Conservation (phyloP, 768 basidiomycete species). For the Termitomyces sp. region DNA sequence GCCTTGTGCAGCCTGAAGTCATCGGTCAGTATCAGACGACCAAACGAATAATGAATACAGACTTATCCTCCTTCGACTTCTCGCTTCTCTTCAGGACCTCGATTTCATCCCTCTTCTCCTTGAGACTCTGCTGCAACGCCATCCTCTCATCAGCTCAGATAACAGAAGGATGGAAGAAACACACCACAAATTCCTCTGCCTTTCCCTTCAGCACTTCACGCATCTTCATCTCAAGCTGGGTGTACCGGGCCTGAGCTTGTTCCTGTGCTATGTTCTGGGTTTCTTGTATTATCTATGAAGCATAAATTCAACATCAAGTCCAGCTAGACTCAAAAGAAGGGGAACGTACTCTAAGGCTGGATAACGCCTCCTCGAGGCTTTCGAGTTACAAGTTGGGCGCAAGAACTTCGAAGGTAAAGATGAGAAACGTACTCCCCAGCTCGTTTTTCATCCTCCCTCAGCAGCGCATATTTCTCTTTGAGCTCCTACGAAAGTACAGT, state of each 20-base stretch:
- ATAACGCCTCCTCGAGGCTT: neutral
- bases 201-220: neutral
- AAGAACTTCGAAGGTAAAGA: neutral
- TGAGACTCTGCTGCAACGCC: constrained; percentile 26
- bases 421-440: neutral
- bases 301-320: neutral
- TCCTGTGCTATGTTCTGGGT: neutral
- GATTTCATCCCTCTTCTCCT: neutral
- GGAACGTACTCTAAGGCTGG: neutral
- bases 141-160: constrained; percentile 18
- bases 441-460: neutral
- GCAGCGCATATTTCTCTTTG: neutral
- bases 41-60: neutral
- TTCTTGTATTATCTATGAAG: neutral
- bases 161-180: neutral
- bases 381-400: neutral
- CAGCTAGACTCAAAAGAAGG: neutral
- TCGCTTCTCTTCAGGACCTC: neutral
- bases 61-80: neutral
- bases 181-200: neutral
- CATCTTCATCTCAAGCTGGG: neutral
- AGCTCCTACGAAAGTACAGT: neutral
- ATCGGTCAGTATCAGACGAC: neutral
- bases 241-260: neutral
- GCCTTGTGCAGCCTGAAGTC: neutral